Evolutionary conservation across 2,329 filamentous ascomycete species (phyloP).

Genomic region (Falciphora oryzae): DNA sequence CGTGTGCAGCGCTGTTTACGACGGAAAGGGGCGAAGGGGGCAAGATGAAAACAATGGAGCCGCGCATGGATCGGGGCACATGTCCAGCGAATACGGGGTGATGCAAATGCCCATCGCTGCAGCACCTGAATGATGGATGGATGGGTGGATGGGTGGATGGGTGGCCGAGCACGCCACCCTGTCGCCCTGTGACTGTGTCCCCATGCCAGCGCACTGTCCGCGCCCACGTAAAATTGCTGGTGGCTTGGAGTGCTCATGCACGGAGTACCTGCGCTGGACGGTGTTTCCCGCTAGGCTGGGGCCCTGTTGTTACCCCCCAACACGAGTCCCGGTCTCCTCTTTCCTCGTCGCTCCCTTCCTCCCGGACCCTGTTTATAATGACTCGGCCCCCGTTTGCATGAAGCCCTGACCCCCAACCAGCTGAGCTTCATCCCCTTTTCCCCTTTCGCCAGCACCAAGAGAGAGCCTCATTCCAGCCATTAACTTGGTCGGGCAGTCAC

Average conservation of each 20-base stretch:
- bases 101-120: too few relatives aligned
- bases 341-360: not conserved
- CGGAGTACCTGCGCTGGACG: too few relatives aligned
- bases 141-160: too few relatives aligned
- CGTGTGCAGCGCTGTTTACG: too few relatives aligned
- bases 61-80: not conserved
- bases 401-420: not conserved
- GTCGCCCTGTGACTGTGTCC: not conserved
- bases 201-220: not conserved
- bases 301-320: constrained; percentile 15
- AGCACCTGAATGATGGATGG: not conserved
- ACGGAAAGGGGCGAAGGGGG: not conserved
- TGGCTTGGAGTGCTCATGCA: not conserved
- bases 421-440: not conserved
- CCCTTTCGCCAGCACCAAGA: not conserved
- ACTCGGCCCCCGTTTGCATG: not conserved
- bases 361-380: not conserved
- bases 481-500: not conserved
- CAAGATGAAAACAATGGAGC: not conserved
- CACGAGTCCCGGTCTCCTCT: not conserved
- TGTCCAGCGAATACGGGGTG: not conserved
- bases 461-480: not conserved
- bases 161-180: not conserved
- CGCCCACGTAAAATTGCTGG: not conserved
- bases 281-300: constrained; percentile 21